These are phyloP conservation scores for Podosphaera xanthii DNA, from an alignment of 2,329 filamentous ascomycete species.

Conservation along the genomic window DNA sequence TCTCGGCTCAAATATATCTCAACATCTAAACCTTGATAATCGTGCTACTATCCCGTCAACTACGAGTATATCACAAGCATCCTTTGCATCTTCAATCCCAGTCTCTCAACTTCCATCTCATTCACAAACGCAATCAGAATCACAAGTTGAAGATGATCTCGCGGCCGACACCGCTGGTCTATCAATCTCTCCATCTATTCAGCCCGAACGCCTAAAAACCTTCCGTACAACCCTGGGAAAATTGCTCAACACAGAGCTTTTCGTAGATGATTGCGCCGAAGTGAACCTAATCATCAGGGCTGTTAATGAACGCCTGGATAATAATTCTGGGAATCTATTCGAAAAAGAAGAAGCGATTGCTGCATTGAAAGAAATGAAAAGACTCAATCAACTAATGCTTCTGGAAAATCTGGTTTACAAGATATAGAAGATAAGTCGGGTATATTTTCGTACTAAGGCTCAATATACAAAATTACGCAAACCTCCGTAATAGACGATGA, in stretches of 20 bases:
- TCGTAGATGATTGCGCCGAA: conserved; percentile 63
- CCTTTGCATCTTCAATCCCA: conserved; percentile 20
- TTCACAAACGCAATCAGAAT: conserved; percentile 9
- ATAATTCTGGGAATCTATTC: conserved; percentile 35
- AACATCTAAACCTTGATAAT: background rate
- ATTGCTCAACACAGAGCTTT: conserved; percentile 61
- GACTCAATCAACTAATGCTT: conserved; percentile 76
- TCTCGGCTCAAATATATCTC: conserved; percentile 7
- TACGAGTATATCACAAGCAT: conserved; percentile 16
- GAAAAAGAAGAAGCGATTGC: conserved; percentile 47
- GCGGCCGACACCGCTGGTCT: conserved; percentile 12
- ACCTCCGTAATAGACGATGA: too few relatives aligned
- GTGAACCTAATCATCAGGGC: conserved; percentile 52
- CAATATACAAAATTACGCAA: too few relatives aligned
- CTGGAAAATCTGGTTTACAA: conserved; percentile 43
- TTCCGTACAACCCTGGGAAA: conserved; percentile 71
- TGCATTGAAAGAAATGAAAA: conserved; percentile 59
- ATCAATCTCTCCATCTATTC: conserved; percentile 9
- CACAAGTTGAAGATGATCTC: conserved; percentile 11
- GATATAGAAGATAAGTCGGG: conserved; percentile 24
- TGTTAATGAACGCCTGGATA: conserved; percentile 49
- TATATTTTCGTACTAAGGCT: too few relatives aligned
- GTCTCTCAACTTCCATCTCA: conserved; percentile 15
- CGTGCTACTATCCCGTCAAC: conserved; percentile 3
- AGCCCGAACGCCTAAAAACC: conserved; percentile 37